These are phyloP conservation scores for Saccharomycopsis fodiens DNA, from an alignment of 805 yeast genomes.

Conservation along the genomic window DNA sequence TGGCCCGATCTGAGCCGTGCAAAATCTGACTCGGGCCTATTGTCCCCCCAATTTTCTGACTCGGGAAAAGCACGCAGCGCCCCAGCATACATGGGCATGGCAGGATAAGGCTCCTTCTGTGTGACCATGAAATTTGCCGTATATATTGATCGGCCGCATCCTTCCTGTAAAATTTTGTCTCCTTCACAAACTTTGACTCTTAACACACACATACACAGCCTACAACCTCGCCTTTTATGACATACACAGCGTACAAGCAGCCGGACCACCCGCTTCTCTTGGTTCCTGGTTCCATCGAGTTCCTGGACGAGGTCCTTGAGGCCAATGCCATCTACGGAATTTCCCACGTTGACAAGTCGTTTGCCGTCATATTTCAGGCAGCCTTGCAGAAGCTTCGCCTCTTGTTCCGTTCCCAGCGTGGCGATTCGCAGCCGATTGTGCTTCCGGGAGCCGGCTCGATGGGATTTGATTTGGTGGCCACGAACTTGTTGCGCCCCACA, in stretches of 20 bases:
- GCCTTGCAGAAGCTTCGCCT: constrained; percentile 62
- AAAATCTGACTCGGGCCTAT: background rate
- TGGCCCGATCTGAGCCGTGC: background rate
- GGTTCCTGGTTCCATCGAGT: constrained; percentile 83
- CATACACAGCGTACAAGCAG: constrained; percentile 1
- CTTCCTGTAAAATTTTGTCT: background rate
- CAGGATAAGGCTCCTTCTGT: too few relatives aligned
- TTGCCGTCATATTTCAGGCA: constrained; percentile 61
- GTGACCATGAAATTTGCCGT: too few relatives aligned
- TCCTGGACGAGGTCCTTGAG: constrained; percentile 66
- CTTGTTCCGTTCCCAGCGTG: constrained; percentile 60
- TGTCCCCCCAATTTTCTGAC: too few relatives aligned
- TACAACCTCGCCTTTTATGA: too few relatives aligned
- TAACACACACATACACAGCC: background rate
- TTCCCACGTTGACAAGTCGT: constrained; percentile 85
- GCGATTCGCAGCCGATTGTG: constrained; percentile 66
- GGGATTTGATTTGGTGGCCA: constrained; percentile 86
- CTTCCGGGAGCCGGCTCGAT: constrained; percentile 86
- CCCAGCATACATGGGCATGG: background rate
- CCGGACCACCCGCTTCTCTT: constrained; percentile 28
- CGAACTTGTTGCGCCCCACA: constrained; percentile 58
- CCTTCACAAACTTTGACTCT: background rate
- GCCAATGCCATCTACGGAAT: constrained; percentile 81
- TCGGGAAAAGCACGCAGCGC: background rate
- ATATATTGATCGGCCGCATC: too few relatives aligned